These are phyloP conservation scores for Camellia oleifera DNA, from an alignment of 179 eudicot species.

Conservation along the genomic window DNA sequence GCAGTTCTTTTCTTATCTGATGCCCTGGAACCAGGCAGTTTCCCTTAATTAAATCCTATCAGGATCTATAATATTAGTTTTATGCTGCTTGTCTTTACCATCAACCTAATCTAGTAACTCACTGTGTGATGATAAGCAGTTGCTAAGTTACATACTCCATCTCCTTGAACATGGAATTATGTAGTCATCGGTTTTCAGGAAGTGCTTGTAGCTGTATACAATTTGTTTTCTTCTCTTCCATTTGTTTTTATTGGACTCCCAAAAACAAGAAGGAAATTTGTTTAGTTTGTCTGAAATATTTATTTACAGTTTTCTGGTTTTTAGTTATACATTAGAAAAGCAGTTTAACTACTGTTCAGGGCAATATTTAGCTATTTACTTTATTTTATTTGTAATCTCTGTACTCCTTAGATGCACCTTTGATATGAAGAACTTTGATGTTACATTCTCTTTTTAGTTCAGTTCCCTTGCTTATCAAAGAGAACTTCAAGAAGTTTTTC, in stretches of 20 bases:
- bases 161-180: not conserved
- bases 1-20: conserved; percentile 1
- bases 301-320: conserved; percentile 7
- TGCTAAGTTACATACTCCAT: not conserved
- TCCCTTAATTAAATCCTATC: not conserved
- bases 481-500: not conserved
- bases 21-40: not conserved
- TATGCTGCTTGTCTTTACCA: not conserved
- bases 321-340: not conserved
- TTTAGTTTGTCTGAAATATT: not conserved
- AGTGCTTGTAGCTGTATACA: not conserved
- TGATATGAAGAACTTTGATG: not conserved
- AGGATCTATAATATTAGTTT: not conserved
- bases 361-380: not conserved
- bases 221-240: not conserved
- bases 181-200: not conserved
- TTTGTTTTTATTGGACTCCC: not conserved
- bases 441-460: not conserved
- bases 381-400: not conserved
- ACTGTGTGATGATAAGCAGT: not conserved
- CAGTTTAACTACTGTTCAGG: not conserved
- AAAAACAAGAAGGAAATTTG: not conserved
- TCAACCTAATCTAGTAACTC: not conserved
- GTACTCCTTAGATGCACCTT: not conserved
- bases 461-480: conserved; percentile 1